phyloP scores from a whole-genome alignment of 73 alveolate species.

The Urostyla sp. region DNA sequence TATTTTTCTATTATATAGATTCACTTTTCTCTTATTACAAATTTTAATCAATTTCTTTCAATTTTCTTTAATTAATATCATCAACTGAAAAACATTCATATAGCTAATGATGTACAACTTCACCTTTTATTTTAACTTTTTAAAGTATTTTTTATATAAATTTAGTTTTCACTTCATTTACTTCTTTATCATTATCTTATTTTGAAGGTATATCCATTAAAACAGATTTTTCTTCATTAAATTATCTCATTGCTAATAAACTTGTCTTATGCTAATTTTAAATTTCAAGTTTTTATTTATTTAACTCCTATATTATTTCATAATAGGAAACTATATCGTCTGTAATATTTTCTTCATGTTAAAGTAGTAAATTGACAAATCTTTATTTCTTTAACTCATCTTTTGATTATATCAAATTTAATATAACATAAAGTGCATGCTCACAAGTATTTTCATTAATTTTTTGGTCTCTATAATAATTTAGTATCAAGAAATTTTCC shows the following conservation, averaged over 20 bases:
- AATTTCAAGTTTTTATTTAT: neutral
- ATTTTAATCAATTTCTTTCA: constrained; percentile 16
- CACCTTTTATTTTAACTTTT: neutral
- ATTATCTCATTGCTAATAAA: neutral
- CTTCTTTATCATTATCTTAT: neutral
- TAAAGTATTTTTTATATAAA: neutral
- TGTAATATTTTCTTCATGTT: constrained; percentile 12
- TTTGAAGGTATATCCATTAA: neutral
- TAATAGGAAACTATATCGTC: neutral
- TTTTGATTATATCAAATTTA: neutral
- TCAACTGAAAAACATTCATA: constrained; percentile 12
- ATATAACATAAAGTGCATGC: no score
- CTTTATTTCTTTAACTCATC: neutral
- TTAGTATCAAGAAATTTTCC: no score
- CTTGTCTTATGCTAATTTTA: neutral
- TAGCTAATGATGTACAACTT: neutral
- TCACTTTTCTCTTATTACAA: neutral
- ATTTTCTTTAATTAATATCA: neutral
- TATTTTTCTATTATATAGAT: neutral
- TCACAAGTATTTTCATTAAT: no score
- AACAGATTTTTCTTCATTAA: neutral
- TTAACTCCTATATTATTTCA: neutral
- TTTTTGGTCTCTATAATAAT: no score
- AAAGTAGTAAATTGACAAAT: neutral
- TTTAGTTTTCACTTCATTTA: neutral